Conservation (phyloP, 2,329 filamentous ascomycete genomes). For the Fusarium chlamydosporum region DNA sequence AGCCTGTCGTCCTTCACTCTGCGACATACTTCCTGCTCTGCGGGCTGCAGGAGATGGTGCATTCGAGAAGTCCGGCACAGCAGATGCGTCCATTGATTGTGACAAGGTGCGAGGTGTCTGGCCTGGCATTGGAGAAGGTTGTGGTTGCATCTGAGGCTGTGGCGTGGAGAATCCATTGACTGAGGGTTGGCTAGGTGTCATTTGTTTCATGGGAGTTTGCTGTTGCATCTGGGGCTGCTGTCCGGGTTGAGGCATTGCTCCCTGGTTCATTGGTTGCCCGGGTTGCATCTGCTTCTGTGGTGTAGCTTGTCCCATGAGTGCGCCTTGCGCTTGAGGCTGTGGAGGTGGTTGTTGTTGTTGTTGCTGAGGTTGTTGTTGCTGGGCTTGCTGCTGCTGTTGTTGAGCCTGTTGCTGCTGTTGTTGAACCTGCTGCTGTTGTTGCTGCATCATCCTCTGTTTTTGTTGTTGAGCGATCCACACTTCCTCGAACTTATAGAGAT, state of each 20-base stretch:
- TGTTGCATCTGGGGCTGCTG: conserved; percentile 51
- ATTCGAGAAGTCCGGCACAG: conserved; percentile 57
- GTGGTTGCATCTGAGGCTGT: conserved; percentile 49
- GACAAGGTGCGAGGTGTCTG: conserved; percentile 65
- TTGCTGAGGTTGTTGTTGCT: background rate
- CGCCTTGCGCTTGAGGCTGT: conserved; percentile 50
- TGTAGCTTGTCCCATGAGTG: conserved; percentile 48
- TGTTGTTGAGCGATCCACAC: conserved; percentile 71
- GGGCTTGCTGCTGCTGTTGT: conserved; percentile 53
- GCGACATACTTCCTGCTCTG: conserved; percentile 60
- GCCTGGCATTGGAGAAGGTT: conserved; percentile 48
- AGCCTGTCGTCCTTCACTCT: conserved; percentile 52
- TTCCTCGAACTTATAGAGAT: conserved; percentile 83
- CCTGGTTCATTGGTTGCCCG: conserved; percentile 53
- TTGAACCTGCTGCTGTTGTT: conserved; percentile 59
- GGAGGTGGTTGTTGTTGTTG: conserved; percentile 51
- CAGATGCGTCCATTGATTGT: conserved; percentile 61
- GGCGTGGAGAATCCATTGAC: conserved; percentile 58
- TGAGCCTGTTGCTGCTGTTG: conserved; percentile 56
- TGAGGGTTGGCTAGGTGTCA: conserved; percentile 58
- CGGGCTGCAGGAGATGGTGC: conserved; percentile 62
- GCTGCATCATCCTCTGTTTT: conserved; percentile 67
- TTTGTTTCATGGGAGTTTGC: conserved; percentile 59
- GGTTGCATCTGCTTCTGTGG: conserved; percentile 56
- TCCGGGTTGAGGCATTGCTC: conserved; percentile 55